Conservation (phyloP, 768 basidiomycete species). For the Cubamyces lactineus region DNA sequence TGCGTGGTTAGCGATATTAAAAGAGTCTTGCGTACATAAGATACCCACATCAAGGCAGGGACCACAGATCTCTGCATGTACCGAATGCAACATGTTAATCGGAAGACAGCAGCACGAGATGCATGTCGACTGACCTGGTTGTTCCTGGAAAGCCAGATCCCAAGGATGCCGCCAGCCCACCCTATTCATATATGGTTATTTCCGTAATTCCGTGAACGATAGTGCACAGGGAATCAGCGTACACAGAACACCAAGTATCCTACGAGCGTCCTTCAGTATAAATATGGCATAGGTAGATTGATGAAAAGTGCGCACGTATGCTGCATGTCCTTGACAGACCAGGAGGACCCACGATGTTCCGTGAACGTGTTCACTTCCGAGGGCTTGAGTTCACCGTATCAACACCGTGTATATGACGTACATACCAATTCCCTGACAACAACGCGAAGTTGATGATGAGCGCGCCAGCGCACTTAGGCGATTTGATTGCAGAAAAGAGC, state of each 20-base stretch:
- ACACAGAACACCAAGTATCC: slow-evolving; percentile 77
- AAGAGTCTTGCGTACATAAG: neutral
- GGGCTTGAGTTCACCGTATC: neutral
- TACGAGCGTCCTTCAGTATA: slow-evolving; percentile 30
- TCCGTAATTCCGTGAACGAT: neutral
- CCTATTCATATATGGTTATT: slow-evolving; percentile 46
- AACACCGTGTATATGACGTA: neutral
- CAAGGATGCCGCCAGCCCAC: slow-evolving; percentile 93
- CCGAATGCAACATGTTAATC: neutral
- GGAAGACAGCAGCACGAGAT: neutral
- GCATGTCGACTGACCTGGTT: slow-evolving; percentile 57
- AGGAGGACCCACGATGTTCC: slow-evolving; percentile 77
- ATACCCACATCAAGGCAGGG: slow-evolving; percentile 73
- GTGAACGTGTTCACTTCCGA: slow-evolving; percentile 85
- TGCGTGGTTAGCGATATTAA: neutral
- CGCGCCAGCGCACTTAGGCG: neutral
- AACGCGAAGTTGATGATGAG: neutral
- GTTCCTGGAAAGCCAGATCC: slow-evolving; percentile 78
- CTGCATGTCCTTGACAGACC: slow-evolving; percentile 95
- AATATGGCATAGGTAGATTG: neutral
- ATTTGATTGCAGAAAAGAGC: slow-evolving; percentile 25
- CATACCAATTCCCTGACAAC: slow-evolving; percentile 59
- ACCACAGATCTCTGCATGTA: slow-evolving; percentile 68
- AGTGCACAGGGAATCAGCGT: slow-evolving; percentile 30
- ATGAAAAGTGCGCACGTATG: slow-evolving; percentile 64